Evolutionary conservation across 1,284 basidiomycete genomes (phyloP).

Genomic region (Phlebopus sp.): DNA sequence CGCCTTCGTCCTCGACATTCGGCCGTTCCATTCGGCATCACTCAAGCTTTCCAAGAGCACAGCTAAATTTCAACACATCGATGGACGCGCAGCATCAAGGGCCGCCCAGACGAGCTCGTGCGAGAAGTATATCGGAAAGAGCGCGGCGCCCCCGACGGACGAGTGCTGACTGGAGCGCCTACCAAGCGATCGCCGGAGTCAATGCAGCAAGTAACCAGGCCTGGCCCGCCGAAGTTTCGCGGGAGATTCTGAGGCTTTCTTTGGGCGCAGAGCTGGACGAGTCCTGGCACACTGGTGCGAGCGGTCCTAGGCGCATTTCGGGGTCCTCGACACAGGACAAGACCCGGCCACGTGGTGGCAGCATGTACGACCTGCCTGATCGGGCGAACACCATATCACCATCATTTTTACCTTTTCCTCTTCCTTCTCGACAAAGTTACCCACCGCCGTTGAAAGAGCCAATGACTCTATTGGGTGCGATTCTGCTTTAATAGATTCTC

Average conservation of each 20-base stretch:
- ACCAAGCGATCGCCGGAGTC: slow-evolving; percentile 36
- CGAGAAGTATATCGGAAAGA: slow-evolving; percentile 20
- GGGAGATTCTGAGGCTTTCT: slow-evolving; percentile 41
- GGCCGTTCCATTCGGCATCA: slow-evolving; percentile 18
- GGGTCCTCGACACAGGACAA: slow-evolving; percentile 22
- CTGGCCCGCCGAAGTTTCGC: slow-evolving; percentile 45
- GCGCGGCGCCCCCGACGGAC: slow-evolving; percentile 26
- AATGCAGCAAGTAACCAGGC: slow-evolving; percentile 30
- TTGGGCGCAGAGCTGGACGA: slow-evolving; percentile 19
- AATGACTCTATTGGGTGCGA: slow-evolving; percentile 26
- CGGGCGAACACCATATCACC: slow-evolving; percentile 12
- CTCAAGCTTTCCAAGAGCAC: slow-evolving; percentile 9
- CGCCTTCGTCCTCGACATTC: slow-evolving; percentile 25
- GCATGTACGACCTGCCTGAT: slow-evolving; percentile 19
- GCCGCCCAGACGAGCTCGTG: slow-evolving; percentile 5
- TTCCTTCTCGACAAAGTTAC: slow-evolving; percentile 22
- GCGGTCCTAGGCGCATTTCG: slow-evolving; percentile 14
- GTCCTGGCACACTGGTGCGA: not conserved
- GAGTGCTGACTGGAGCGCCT: slow-evolving; percentile 43
- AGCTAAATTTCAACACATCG: slow-evolving; percentile 1
- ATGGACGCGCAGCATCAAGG: slow-evolving; percentile 13
- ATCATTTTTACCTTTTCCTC: slow-evolving; percentile 35
- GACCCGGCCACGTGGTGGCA: slow-evolving; percentile 19
- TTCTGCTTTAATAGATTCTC: not conserved
- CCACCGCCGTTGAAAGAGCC: slow-evolving; percentile 23